Percentiles rank a stretch among this genome's conserved stretches.
Evolutionary conservation across 2,329 filamentous ascomycete species (phyloP).

Genomic region (Elsinoe perseae): DNA sequence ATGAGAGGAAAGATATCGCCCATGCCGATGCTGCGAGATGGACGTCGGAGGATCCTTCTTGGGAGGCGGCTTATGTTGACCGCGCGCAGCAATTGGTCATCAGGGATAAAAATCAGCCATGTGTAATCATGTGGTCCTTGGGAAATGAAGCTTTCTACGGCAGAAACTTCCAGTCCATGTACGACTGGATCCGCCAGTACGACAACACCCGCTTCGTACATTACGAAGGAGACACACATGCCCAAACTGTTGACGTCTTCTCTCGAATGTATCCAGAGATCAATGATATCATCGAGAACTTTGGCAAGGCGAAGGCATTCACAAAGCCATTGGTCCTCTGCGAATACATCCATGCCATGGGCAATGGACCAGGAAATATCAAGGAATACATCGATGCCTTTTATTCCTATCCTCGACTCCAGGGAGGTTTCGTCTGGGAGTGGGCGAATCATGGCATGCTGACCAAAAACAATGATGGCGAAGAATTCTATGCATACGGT

Average conservation of each 20-base stretch:
- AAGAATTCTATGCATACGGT: constrained; percentile 37
- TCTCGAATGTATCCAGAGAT: constrained; percentile 59
- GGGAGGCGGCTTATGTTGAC: constrained; percentile 60
- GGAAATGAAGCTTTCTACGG: constrained; percentile 70
- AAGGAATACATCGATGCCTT: constrained; percentile 62
- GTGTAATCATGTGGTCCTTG: constrained; percentile 65
- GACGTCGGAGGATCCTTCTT: constrained; percentile 54
- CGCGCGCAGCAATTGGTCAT: constrained; percentile 57
- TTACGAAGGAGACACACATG: constrained; percentile 58
- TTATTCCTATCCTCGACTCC: constrained; percentile 51
- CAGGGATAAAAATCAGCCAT: constrained; percentile 63
- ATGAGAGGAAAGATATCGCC: constrained; percentile 52
- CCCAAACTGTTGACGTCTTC: constrained; percentile 56
- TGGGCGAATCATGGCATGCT: constrained; percentile 40
- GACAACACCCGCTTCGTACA: constrained; percentile 56
- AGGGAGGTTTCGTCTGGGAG: constrained; percentile 51
- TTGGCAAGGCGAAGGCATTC: constrained; percentile 29
- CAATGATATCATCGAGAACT: constrained; percentile 42
- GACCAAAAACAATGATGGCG: constrained; percentile 32
- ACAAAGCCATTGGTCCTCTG: constrained; percentile 51
- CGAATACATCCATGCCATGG: constrained; percentile 58
- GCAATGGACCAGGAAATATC: constrained; percentile 63
- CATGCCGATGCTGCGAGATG: constrained; percentile 49
- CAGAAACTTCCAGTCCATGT: constrained; percentile 60
- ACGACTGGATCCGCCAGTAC: constrained; percentile 50